Percentiles rank a stretch among this genome's conserved stretches.
phyloP scores from a whole-genome alignment of 1,284 basidiomycete species.

The Athelia psychrophila region DNA sequence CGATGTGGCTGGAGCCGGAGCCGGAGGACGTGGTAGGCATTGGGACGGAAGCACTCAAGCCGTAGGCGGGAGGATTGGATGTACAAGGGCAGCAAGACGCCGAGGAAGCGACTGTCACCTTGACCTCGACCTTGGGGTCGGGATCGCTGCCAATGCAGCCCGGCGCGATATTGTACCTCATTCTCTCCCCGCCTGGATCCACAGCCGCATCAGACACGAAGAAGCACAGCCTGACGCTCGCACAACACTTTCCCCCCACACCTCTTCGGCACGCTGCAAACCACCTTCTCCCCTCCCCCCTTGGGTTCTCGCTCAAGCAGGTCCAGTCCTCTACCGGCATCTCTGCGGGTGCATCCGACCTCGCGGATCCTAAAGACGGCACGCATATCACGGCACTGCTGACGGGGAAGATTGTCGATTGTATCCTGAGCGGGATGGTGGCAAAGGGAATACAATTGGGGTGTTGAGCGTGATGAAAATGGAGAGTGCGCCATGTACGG shows the following conservation, averaged over 20 bases:
- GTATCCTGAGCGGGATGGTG: conserved; percentile 23
- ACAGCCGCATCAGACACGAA: too few relatives aligned
- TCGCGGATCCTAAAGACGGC: conserved; percentile 32
- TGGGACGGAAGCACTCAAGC: conserved; percentile 11
- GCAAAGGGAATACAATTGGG: conserved; percentile 29
- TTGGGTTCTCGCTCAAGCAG: conserved; percentile 32
- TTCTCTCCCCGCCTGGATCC: conserved; percentile 14
- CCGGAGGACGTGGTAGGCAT: conserved; percentile 16
- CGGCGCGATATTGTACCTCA: conserved; percentile 33
- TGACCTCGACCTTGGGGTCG: not conserved
- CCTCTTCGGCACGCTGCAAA: conserved; percentile 34
- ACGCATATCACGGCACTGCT: conserved; percentile 31
- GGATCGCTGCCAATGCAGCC: conserved; percentile 29
- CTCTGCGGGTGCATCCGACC: conserved; percentile 26
- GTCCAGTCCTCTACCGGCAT: conserved; percentile 24
- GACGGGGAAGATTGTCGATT: conserved; percentile 40
- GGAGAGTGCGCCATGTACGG: conserved; percentile 33
- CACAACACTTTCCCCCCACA: conserved; percentile 36
- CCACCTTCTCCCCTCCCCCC: conserved; percentile 25
- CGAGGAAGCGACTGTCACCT: not conserved
- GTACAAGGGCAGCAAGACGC: not conserved
- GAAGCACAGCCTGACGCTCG: conserved; percentile 31
- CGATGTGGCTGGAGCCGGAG: conserved; percentile 36
- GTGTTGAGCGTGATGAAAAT: conserved; percentile 43
- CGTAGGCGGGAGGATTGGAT: too few relatives aligned